Conservation (phyloP, 2,329 filamentous ascomycete species). For the Aspergillus sp. region DNA sequence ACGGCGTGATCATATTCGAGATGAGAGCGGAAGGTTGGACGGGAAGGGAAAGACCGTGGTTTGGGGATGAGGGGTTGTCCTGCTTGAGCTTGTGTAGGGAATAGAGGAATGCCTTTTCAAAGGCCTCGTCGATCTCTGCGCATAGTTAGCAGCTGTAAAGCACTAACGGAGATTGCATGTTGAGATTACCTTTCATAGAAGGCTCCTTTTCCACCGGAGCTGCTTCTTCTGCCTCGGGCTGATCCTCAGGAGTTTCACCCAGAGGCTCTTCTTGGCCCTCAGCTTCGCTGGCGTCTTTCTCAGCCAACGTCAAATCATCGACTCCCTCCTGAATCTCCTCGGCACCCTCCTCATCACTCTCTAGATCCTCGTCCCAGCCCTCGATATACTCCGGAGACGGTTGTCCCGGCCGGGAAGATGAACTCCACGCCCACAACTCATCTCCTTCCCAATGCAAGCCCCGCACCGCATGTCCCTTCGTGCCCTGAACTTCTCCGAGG, state of each 20-base stretch:
- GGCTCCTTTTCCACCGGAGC: constrained; percentile 49
- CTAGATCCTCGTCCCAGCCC: constrained; percentile 48
- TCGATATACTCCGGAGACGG: constrained; percentile 54
- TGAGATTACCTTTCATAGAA: constrained; percentile 54
- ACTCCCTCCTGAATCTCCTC: constrained; percentile 46
- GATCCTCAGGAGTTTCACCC: constrained; percentile 23
- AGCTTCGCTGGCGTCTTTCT: constrained; percentile 15
- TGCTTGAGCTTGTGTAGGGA: constrained; percentile 61
- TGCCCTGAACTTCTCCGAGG: constrained; percentile 56
- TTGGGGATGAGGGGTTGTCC: constrained; percentile 51
- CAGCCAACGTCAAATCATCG: constrained; percentile 39
- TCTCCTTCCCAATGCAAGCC: constrained; percentile 68
- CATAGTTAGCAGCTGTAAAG: constrained; percentile 12
- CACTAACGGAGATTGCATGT: neutral
- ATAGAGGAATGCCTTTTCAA: constrained; percentile 64
- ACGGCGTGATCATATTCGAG: constrained; percentile 64
- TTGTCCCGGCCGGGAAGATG: constrained; percentile 52
- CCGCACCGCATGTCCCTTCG: constrained; percentile 64
- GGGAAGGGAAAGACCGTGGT: constrained; percentile 60
- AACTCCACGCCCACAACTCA: constrained; percentile 66
- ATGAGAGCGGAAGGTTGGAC: constrained; percentile 64
- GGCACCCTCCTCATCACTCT: constrained; percentile 30
- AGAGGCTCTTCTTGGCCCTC: constrained; percentile 14
- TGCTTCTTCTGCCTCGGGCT: constrained; percentile 20
- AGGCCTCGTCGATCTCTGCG: constrained; percentile 66